Evolutionary conservation across 306 rosid species (phyloP).

Genomic region (Cyamopsis tetragonoloba): DNA sequence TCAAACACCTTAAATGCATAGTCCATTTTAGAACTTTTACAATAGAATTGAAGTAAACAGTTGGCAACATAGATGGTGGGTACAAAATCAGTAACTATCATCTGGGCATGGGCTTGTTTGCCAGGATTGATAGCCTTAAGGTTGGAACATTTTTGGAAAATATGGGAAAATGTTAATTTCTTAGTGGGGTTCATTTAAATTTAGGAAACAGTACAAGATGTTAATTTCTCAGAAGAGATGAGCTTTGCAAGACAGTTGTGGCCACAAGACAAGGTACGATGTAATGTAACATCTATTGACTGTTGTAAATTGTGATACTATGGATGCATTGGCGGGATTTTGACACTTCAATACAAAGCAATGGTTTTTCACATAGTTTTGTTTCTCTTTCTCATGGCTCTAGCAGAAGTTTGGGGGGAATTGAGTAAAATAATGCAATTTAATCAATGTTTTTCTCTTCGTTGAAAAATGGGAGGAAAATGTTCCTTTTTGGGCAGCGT

Average conservation of each 20-base stretch:
- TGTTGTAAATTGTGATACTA: neutral
- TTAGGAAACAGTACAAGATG: constrained; percentile 32
- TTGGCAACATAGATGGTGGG: constrained; percentile 71
- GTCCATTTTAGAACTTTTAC: constrained; percentile 42
- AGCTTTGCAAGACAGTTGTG: constrained; percentile 15
- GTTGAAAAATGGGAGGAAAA: too few relatives aligned
- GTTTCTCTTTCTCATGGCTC: neutral
- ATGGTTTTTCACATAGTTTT: neutral
- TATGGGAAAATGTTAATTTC: constrained; percentile 58
- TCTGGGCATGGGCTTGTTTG: constrained; percentile 70
- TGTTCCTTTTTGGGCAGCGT: constrained; percentile 47
- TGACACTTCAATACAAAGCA: neutral
- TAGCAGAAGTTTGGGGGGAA: too few relatives aligned
- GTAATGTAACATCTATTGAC: constrained; percentile 26
- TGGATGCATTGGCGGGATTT: constrained; percentile 28
- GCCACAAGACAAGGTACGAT: constrained; percentile 21
- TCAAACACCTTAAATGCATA: constrained; percentile 60
- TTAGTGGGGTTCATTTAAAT: constrained; percentile 36
- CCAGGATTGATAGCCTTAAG: constrained; percentile 49
- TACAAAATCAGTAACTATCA: constrained; percentile 58
- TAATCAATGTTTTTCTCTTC: too few relatives aligned
- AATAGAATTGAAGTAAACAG: constrained; percentile 62
- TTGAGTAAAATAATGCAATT: neutral
- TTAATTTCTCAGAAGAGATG: constrained; percentile 4
- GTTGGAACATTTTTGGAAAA: constrained; percentile 71